Conservation (phyloP, 176 grass and related monocot genomes). For the Ensete glaucum region DNA sequence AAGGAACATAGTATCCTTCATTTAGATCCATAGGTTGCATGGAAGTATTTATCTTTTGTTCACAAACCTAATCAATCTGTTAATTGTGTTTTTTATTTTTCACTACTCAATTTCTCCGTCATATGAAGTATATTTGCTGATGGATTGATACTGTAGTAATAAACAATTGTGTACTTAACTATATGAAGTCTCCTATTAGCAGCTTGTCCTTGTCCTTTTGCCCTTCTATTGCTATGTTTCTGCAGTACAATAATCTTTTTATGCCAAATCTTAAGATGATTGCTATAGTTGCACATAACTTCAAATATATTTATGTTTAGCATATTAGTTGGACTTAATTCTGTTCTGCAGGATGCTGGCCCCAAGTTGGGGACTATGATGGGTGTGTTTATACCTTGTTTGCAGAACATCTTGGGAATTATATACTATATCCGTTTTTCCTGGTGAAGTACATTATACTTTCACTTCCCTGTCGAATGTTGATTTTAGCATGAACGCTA, state of each 20-base stretch:
- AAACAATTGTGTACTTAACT: background rate
- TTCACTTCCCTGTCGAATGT: background rate
- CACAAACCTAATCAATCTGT: background rate
- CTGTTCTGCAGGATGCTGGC: constrained; percentile 41
- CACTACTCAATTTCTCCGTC: background rate
- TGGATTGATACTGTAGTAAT: background rate
- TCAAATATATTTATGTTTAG: background rate
- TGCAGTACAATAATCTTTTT: background rate
- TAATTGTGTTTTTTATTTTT: background rate
- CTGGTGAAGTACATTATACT: constrained; percentile 47
- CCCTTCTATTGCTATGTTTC: background rate
- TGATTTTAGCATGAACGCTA: background rate
- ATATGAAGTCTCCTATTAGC: background rate
- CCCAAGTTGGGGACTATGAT: constrained; percentile 91
- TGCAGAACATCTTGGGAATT: constrained; percentile 99
- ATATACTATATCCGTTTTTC: constrained; percentile 99
- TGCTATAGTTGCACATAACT: background rate
- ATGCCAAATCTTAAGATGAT: background rate
- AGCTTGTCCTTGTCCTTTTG: background rate
- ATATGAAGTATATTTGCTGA: background rate
- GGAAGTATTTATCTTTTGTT: no score
- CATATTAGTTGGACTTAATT: constrained; percentile 12
- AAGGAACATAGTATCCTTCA: no score
- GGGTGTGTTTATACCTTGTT: constrained; percentile 98
- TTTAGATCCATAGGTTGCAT: no score